Base-by-base conservation (phyloP, 768 basidiomycete species). In the Termitomyces sp. region DNA sequence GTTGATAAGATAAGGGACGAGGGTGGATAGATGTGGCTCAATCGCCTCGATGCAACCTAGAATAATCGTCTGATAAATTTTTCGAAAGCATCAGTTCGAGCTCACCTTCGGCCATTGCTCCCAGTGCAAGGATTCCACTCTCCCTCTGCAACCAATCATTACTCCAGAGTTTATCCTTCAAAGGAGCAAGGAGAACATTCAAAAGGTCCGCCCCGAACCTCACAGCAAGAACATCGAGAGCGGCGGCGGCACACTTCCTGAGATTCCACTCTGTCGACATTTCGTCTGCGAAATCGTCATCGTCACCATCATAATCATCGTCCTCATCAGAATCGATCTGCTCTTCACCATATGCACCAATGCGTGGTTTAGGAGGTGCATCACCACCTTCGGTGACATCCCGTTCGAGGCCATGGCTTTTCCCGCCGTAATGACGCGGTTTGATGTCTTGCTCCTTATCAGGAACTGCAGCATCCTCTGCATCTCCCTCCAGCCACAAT, bases 191-290 rank as follows among this genome's bases (percentile, higher is more conserved):
- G 28, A 98, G 79, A 47, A 97, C 89, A 61, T 90, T 89, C 68
- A 99, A 76, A 58, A 98, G 76, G 59, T 98, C 95, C n/a, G 82
- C 82, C 38, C 88, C 87, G 67, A 98, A 98, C 44, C 93, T 86
- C 18, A 98, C 94, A 2, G 95, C 94, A 58, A 99, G 84, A 30
- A 99, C 95, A 71, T 99, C 97, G 58, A 99, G 79, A 10, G 97
- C 97, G 0, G 97, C 97, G 0, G 97, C 97, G 2, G 95, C 94
- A 69, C 97, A 99, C 76, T 99, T 99, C 63, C 97, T 83, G 61
- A 98, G 78, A 74, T 98, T 99, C 97, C 97, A 99, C 71, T 98
- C 95, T 2, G 96, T 96, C 10, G 91, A 89, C 81, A 93, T 91
- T 69, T 98, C 97, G 60, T 98, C 97, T 14, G 94, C 94, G 65